Percentiles rank a stretch among this genome's conserved stretches.
phyloP scores from a whole-genome alignment of 495 filamentous ascomycete genomes.

The Aspergillus indologenus region DNA sequence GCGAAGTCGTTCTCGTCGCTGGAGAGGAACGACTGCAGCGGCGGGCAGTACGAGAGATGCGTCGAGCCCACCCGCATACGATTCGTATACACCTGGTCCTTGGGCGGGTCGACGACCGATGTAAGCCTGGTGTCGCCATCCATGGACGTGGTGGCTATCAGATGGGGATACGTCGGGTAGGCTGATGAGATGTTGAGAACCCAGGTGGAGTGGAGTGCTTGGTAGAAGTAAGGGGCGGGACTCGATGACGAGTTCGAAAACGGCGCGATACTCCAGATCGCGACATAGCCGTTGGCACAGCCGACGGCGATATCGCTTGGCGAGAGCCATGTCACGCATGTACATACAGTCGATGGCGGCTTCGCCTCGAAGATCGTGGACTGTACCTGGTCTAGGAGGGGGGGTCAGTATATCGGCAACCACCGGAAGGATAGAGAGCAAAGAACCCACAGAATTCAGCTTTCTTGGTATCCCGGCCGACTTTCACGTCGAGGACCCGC shows the following conservation, averaged over 20 bases:
- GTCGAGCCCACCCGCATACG: slow-evolving; percentile 51
- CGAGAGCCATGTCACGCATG: slow-evolving; percentile 62
- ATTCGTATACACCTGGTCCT: slow-evolving; percentile 46
- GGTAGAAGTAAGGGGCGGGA: slow-evolving; percentile 52
- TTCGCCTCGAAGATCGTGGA: slow-evolving; percentile 54
- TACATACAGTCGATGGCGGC: slow-evolving; percentile 51
- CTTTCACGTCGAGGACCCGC: slow-evolving; percentile 54
- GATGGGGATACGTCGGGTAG: slow-evolving; percentile 57
- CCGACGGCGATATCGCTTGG: slow-evolving; percentile 57
- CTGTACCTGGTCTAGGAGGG: slow-evolving; percentile 41
- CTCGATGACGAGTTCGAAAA: slow-evolving; percentile 13
- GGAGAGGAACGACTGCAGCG: slow-evolving; percentile 50
- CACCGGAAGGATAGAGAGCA: neutral
- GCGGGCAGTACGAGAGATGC: slow-evolving; percentile 55
- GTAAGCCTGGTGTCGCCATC: slow-evolving; percentile 59
- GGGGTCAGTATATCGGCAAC: neutral
- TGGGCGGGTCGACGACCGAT: slow-evolving; percentile 48
- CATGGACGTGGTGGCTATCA: slow-evolving; percentile 53
- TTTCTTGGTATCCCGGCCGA: slow-evolving; percentile 29
- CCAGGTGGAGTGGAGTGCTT: slow-evolving; percentile 57
- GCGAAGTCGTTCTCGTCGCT: slow-evolving; percentile 58
- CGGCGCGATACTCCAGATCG: slow-evolving; percentile 52
- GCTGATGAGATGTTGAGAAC: slow-evolving; percentile 54
- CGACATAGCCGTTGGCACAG: slow-evolving; percentile 59
- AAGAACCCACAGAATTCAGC: slow-evolving; percentile 38